Evolutionary conservation across 257 asterid species (phyloP).

Genomic region (Lantana camara): DNA sequence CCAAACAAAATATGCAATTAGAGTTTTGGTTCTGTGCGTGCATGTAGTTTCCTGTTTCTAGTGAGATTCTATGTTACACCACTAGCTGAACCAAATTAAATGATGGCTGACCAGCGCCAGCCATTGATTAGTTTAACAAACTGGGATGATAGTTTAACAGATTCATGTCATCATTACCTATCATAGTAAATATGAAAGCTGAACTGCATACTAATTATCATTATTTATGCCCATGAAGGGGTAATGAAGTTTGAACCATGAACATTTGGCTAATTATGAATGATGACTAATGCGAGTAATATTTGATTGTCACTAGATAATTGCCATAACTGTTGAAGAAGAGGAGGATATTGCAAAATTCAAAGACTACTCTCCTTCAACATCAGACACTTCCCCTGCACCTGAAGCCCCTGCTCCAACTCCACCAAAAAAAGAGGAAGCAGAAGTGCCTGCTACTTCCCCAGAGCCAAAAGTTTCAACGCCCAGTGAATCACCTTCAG

Average conservation of each 20-base stretch:
- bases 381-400: neutral
- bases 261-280: neutral
- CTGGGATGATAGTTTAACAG: neutral
- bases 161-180: neutral
- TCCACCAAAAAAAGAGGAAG: neutral
- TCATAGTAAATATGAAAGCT: neutral
- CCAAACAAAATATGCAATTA: neutral
- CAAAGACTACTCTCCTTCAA: slow-evolving; percentile 2
- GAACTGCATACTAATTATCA: neutral
- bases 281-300: neutral
- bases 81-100: neutral
- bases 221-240: neutral
- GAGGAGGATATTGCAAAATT: neutral
- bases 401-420: neutral
- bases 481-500: neutral
- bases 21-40: neutral
- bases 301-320: neutral
- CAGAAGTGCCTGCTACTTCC: slow-evolving; percentile 2
- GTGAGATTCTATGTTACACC: neutral
- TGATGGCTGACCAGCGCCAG: too few relatives aligned
- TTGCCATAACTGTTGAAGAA: slow-evolving; percentile 5
- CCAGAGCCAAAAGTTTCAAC: slow-evolving; percentile 1
- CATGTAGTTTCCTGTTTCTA: neutral
- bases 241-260: neutral
- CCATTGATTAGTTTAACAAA: too few relatives aligned